phyloP scores from a whole-genome alignment of 1,284 basidiomycete species.

The Stygiomarasmius scandens region DNA sequence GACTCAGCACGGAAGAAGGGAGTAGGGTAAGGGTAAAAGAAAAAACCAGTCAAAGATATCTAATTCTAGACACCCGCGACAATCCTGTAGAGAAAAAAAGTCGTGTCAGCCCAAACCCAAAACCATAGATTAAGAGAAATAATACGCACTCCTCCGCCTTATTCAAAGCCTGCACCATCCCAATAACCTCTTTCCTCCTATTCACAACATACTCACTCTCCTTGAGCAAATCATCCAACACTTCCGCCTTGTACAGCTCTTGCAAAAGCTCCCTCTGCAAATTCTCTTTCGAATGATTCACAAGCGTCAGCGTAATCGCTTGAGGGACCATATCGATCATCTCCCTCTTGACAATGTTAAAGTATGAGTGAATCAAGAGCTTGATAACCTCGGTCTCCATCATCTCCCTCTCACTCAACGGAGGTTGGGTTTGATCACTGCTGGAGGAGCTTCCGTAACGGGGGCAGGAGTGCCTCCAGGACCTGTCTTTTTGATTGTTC shows the following conservation, averaged over 20 bases:
- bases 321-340: constrained; percentile 99
- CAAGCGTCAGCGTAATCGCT: constrained; percentile 93
- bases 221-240: constrained; percentile 89
- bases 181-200: constrained; percentile 86
- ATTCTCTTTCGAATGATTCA: constrained; percentile 91
- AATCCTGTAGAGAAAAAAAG: constrained; percentile 22
- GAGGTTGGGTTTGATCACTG: constrained; percentile 91
- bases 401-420: constrained; percentile 91
- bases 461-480: constrained; percentile 48
- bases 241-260: constrained; percentile 90
- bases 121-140: background rate
- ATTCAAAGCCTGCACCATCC: constrained; percentile 88
- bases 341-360: constrained; percentile 97
- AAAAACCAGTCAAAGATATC: background rate
- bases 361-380: constrained; percentile 91
- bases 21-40: background rate
- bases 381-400: constrained; percentile 99
- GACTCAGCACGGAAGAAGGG: background rate
- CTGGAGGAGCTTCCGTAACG: constrained; percentile 91
- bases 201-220: constrained; percentile 86
- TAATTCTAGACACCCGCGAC: constrained; percentile 30
- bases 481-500: constrained; percentile 75
- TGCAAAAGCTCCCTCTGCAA: constrained; percentile 88
- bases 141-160: constrained; percentile 86
- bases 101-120: background rate